phyloP scores from a whole-genome alignment of 805 yeast genomes.

The Wickerhamomyces hampshirensis region DNA sequence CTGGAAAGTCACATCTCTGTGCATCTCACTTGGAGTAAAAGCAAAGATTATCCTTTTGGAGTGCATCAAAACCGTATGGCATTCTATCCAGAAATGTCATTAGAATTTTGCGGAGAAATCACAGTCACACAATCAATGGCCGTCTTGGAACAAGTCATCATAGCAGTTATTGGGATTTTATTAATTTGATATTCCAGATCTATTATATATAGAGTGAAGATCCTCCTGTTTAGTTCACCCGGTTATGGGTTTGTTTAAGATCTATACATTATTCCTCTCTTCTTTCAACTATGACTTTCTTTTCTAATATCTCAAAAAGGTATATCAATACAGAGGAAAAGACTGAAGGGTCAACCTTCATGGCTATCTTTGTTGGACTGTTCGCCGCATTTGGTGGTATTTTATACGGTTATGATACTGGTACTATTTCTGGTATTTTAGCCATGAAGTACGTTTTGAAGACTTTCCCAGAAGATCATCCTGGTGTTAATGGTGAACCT shows the following conservation, averaged over 20 bases:
- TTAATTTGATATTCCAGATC: no score
- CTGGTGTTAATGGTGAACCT: conserved; percentile 12
- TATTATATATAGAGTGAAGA: no score
- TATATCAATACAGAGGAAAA: conserved; percentile 42
- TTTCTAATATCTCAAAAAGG: conserved; percentile 17
- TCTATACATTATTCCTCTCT: background rate
- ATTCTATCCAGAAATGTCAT: background rate
- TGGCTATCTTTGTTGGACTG: conserved; percentile 49
- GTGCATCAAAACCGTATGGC: background rate
- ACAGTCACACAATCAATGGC: no score
- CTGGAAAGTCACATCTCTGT: no score
- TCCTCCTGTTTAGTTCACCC: no score
- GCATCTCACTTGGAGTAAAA: background rate
- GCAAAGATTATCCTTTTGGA: background rate
- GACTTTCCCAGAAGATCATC: conserved; percentile 34
- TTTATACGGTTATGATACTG: conserved; percentile 65
- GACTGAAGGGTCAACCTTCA: conserved; percentile 41
- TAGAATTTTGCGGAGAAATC: background rate
- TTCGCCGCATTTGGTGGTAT: conserved; percentile 67
- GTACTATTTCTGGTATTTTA: conserved; percentile 59
- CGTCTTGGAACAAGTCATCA: no score
- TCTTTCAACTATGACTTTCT: background rate
- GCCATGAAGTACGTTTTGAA: conserved; percentile 52
- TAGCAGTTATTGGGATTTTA: no score
- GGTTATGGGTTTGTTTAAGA: background rate